Conservation (phyloP, 2,329 filamentous ascomycete genomes). For the Hypoxylon sp. region DNA sequence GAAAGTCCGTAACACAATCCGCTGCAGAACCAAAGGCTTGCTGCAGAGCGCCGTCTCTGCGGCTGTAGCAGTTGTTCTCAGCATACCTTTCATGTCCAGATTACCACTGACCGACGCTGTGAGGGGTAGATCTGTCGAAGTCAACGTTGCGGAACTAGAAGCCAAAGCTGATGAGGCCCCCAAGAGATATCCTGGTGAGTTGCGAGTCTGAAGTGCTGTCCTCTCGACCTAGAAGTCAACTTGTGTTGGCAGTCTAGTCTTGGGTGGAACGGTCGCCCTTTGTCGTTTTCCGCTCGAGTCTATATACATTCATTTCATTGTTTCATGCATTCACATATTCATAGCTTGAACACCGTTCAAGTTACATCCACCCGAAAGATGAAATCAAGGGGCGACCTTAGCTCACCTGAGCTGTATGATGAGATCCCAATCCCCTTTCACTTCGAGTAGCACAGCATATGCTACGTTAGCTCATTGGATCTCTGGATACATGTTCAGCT, state of each 20-base stretch:
- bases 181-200: conserved; percentile 55
- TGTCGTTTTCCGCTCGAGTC: background rate
- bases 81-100: conserved; percentile 31
- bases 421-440: conserved; percentile 3
- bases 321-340: conserved; percentile 3
- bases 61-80: conserved; percentile 31
- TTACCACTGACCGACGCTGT: conserved; percentile 22
- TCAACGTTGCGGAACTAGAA: conserved; percentile 49
- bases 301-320: background rate
- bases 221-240: conserved; percentile 5
- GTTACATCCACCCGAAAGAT: background rate
- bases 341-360: background rate
- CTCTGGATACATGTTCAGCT: background rate
- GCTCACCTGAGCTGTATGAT: background rate
- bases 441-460: conserved; percentile 13
- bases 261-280: conserved; percentile 5
- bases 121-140: conserved; percentile 55
- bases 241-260: conserved; percentile 10
- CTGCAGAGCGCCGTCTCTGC: conserved; percentile 37
- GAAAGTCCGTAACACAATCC: conserved; percentile 21
- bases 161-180: conserved; percentile 39
- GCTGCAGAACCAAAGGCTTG: conserved; percentile 30
- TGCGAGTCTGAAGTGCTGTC: conserved; percentile 9
- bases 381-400: conserved; percentile 10
- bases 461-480: background rate